Evolutionary conservation across 2,329 filamentous ascomycete species (phyloP).

Genomic region (Diaporthe australafricana): DNA sequence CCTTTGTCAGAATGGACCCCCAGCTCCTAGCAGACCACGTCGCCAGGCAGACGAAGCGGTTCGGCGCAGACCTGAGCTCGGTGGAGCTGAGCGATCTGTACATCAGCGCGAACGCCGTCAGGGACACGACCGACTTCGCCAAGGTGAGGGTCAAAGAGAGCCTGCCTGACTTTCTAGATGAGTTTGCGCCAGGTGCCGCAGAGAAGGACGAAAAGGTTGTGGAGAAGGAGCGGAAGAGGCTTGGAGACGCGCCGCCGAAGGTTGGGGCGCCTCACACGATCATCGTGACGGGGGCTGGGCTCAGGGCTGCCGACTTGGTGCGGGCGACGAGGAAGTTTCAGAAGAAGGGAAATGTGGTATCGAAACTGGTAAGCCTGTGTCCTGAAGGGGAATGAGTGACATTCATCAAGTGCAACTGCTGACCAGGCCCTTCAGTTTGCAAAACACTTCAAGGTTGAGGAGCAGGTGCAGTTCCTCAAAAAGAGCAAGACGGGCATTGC

Average conservation of each 20-base stretch:
- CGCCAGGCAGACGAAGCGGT: constrained; percentile 80
- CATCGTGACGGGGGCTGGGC: constrained; percentile 84
- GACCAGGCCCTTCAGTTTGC: constrained; percentile 71
- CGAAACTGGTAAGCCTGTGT: constrained; percentile 73
- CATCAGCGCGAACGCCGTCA: constrained; percentile 80
- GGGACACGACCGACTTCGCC: constrained; percentile 82
- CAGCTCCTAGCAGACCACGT: constrained; percentile 87
- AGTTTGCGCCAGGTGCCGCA: constrained; percentile 57
- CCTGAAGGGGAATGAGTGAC: too few relatives aligned
- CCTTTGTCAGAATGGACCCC: constrained; percentile 85
- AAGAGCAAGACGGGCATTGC: constrained; percentile 81
- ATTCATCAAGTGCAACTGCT: constrained; percentile 21
- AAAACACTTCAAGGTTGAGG: constrained; percentile 96
- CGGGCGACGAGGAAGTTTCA: constrained; percentile 83
- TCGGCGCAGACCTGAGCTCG: constrained; percentile 82
- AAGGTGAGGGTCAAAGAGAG: constrained; percentile 76
- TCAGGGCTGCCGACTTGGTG: constrained; percentile 87
- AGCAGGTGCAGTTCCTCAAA: constrained; percentile 82
- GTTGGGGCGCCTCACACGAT: constrained; percentile 86
- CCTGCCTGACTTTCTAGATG: constrained; percentile 82
- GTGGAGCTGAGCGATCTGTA: constrained; percentile 88
- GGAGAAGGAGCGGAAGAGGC: constrained; percentile 56
- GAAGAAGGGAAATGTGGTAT: constrained; percentile 80
- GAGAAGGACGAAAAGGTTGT: constrained; percentile 13
- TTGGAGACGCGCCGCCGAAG: constrained; percentile 74